phyloP scores from a whole-genome alignment of 768 basidiomycete genomes.

The Collybia nuda region DNA sequence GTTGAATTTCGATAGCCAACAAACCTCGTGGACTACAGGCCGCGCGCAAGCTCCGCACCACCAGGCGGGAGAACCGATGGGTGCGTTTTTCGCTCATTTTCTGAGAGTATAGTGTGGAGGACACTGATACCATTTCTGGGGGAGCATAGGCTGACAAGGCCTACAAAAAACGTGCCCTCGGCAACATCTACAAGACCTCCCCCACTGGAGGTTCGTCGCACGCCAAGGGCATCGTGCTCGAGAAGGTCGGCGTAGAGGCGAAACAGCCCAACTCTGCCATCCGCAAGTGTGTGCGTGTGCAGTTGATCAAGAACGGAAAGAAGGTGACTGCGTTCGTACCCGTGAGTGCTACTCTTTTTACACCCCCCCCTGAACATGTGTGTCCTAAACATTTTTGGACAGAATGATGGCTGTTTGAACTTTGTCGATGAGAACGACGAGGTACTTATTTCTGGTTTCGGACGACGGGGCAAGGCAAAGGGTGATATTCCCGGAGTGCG shows the following conservation, averaged over 20 bases:
- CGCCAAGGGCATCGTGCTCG: conserved; percentile 99
- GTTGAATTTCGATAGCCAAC: conserved; percentile 60
- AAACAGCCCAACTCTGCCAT: conserved; percentile 99
- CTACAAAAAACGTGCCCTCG: conserved; percentile 99
- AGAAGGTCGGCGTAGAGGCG: conserved; percentile 99
- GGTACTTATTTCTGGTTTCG: conserved; percentile 99
- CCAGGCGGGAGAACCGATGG: conserved; percentile 97
- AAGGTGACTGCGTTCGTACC: conserved; percentile 99
- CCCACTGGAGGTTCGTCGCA: conserved; percentile 99
- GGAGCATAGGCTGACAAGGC: conserved; percentile 84
- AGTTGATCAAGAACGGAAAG: conserved; percentile 99
- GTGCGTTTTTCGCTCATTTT: conserved; percentile 42
- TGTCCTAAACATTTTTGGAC: conserved; percentile 5
- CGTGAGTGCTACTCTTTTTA: conserved; percentile 45
- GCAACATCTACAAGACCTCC: conserved; percentile 99
- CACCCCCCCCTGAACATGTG: background rate
- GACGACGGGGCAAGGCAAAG: conserved; percentile 99
- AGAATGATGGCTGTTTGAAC: conserved; percentile 98
- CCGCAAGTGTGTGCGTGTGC: conserved; percentile 99
- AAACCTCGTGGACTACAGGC: conserved; percentile 99
- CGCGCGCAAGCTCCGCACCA: conserved; percentile 94
- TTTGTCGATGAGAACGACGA: conserved; percentile 99
- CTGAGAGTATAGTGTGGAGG: conserved; percentile 1
- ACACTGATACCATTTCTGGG: background rate
- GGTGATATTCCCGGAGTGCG: conserved; percentile 99